Evolutionary conservation across 257 asterid species (phyloP).

Genomic region (Mentha longifolia): DNA sequence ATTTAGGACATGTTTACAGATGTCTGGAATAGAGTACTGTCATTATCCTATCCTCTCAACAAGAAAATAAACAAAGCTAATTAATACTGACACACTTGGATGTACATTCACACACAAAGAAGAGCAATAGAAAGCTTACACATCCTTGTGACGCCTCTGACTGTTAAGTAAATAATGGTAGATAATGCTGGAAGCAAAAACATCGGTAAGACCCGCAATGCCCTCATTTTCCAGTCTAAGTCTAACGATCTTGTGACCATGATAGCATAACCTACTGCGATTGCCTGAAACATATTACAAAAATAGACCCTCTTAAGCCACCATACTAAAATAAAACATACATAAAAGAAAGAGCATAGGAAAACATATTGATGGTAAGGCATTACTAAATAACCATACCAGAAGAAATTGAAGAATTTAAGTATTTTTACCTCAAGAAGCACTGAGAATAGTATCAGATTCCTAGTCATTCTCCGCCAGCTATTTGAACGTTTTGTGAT

Average conservation of each 20-base stretch:
- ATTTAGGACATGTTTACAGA: constrained; percentile 3
- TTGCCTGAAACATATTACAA: constrained; percentile 48
- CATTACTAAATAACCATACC: background rate
- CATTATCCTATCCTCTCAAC: background rate
- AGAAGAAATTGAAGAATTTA: background rate
- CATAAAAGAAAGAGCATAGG: background rate
- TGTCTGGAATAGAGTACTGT: background rate
- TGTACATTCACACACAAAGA: background rate
- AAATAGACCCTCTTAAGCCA: constrained; percentile 3
- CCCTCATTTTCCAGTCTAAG: constrained; percentile 83
- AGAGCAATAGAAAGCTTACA: constrained; percentile 53
- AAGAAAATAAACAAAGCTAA: background rate
- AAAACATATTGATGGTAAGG: constrained; percentile 1
- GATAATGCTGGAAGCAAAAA: constrained; percentile 70
- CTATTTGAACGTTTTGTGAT: constrained; percentile 64
- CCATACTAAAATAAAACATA: background rate
- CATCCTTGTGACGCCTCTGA: constrained; percentile 68
- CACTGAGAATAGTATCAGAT: constrained; percentile 63
- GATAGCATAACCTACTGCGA: constrained; percentile 78
- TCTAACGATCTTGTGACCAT: constrained; percentile 65
- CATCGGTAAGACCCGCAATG: constrained; percentile 78
- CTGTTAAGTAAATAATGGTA: constrained; percentile 49
- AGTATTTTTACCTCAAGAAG: constrained; percentile 67
- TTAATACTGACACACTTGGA: background rate
- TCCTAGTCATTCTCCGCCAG: constrained; percentile 62